Base-by-base conservation (phyloP, 352 stramenopile species). In the Phytophthora pisi region DNA sequence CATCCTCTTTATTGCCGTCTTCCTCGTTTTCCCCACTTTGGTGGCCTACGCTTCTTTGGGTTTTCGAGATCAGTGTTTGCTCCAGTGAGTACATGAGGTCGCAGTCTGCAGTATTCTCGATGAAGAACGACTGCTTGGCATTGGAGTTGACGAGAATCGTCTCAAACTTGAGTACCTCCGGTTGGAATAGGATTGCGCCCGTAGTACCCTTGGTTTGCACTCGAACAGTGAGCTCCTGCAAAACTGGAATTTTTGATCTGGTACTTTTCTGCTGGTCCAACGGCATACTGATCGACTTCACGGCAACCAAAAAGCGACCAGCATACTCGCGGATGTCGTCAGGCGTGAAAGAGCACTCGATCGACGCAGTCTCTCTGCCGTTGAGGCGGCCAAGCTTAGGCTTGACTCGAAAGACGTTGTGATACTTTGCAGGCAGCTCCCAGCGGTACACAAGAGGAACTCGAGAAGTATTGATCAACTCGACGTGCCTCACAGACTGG, bases 371-470 rank as follows among this genome's bases (percentile, higher is more conserved):
- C 63, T 98, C 92, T 56, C 95, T 88, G 1, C 93, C 93, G 31
- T 91, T 89, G 5, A 98, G 78, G 2, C 89, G 70, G 5, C 90
- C 89, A 16, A 93, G 74, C 28, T 84, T 81, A 0, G 91, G 90
- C 0, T 71, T 78, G 20, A 97, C 66, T 3, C 75, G 66, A 49
- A 97, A 93, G 1, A 91, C 72, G 43, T 71, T 69, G 11, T 88
- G 54, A 49, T 90, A 67, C 47, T 84, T 81, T 46, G 66, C 56
- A 28, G 90, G 88, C 3, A 97, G 49, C 5, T 91, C 77, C 77
- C 83, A 95, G n/a, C 79, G 77, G 67, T 88, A 97, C 36, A 96
- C 86, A 9, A 97, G 81, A 15, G 92, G 92, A 42, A 98, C 81
- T 4, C 92, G 83, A 30, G 90, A 96, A 9, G 61, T 72, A 61